Conservation (phyloP, 2,329 filamentous ascomycete genomes). For the Fusarium chaquense region DNA sequence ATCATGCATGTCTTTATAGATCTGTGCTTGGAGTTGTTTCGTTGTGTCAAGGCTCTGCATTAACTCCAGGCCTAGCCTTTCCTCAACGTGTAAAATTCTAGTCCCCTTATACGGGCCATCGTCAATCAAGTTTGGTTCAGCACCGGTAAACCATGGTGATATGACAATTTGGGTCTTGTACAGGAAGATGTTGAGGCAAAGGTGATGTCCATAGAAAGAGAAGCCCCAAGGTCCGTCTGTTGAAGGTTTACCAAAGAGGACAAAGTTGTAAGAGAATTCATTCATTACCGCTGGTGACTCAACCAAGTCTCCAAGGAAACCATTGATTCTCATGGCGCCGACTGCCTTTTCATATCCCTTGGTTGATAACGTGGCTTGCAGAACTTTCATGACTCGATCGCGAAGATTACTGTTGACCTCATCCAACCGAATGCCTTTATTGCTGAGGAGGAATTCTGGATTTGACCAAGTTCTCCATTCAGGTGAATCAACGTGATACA, state of each 20-base stretch:
- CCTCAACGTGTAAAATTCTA: constrained; percentile 74
- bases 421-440: constrained; percentile 78
- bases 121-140: constrained; percentile 82
- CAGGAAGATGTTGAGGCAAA: constrained; percentile 79
- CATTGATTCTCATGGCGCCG: constrained; percentile 78
- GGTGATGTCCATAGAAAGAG: constrained; percentile 82
- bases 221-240: constrained; percentile 74
- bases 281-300: constrained; percentile 73
- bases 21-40: constrained; percentile 48
- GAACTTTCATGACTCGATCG: constrained; percentile 64
- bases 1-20: constrained; percentile 59
- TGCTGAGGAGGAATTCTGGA: constrained; percentile 76
- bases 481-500: constrained; percentile 74
- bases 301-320: constrained; percentile 78
- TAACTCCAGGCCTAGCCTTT: constrained; percentile 69
- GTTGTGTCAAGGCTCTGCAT: constrained; percentile 76
- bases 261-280: constrained; percentile 81
- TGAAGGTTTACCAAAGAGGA: constrained; percentile 75
- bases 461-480: constrained; percentile 80
- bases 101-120: constrained; percentile 71
- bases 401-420: constrained; percentile 61
- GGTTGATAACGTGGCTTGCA: constrained; percentile 70
- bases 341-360: constrained; percentile 80
- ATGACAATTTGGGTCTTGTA: constrained; percentile 74
- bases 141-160: constrained; percentile 82